Evolutionary conservation across 2,329 filamentous ascomycete species (phyloP), one percentile per base, ranked within the genome.

Genomic region (Whalleya microplaca): DNA sequence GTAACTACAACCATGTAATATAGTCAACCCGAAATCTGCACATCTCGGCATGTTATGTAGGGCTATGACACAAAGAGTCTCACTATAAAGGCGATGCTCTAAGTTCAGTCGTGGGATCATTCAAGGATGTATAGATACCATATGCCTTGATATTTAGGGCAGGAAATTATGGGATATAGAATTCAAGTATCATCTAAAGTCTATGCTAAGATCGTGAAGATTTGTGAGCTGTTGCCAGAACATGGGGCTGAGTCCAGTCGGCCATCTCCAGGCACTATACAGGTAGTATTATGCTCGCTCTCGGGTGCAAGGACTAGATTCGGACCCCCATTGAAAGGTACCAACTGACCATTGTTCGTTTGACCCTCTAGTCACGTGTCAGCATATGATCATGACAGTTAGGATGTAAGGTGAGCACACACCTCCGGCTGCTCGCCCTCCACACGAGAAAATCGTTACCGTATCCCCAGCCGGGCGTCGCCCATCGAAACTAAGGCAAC

Each of bases 361-460:
- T 72, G 64, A 20, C 80, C 79, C 42, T 70, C 78, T 79, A 50
- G 42, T 19, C 37, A 47, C 14, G 1, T 10, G 52, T 69, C 51
- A 68, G 56, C 20, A 54, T 49, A 6, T 32, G 48, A 48, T 16
- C 9, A 23, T 45, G 45, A 20, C 12, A 27, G 14, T 6, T 27
- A 27, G 9, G 4, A 18, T 32, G 9, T 43, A 14, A 27, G 10
- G 43, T 23, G 32, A 21, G 46, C 10, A 70, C 71, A 71, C 67
- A 75, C 76, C 66, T 45, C 80, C 80, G 42, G 75, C 79, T 16
- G 79, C 80, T 37, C 80, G 74, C 9, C 80, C 80, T 21, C 80
- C 80, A 58, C 80, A 83, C 1, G 79, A 80, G 58, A 83, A 83
- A 18, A 83, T 52, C 4, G 69, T 79, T 21, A 83, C 79, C 1